phyloP scores from a whole-genome alignment of 2,329 filamentous ascomycete species.

The Sordariomycetes sp. region DNA sequence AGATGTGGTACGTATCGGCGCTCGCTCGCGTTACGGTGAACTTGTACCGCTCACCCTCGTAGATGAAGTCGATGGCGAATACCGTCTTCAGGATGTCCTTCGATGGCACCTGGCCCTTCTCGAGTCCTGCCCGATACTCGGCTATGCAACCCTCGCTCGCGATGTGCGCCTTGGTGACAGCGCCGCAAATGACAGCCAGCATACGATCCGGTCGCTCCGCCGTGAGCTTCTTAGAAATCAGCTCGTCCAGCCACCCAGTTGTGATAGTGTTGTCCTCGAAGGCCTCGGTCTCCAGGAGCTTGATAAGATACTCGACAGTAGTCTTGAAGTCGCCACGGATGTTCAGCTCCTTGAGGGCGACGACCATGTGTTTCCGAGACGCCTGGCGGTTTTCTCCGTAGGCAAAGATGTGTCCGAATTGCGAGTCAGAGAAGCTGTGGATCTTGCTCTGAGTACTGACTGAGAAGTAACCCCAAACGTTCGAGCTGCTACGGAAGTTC shows the following conservation, averaged over 20 bases:
- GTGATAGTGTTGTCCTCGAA: slow-evolving; percentile 99
- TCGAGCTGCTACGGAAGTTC: slow-evolving; percentile 97
- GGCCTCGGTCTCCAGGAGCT: slow-evolving; percentile 93
- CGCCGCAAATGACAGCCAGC: slow-evolving; percentile 90
- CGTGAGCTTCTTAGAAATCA: slow-evolving; percentile 95
- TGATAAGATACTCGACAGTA: slow-evolving; percentile 97
- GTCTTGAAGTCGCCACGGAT: slow-evolving; percentile 99
- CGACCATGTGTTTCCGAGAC: slow-evolving; percentile 97
- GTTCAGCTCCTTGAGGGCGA: slow-evolving; percentile 95
- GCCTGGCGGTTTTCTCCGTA: slow-evolving; percentile 96
- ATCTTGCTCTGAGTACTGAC: slow-evolving; percentile 94
- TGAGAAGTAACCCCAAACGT: slow-evolving; percentile 99
- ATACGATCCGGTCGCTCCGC: slow-evolving; percentile 90
- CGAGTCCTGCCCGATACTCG: slow-evolving; percentile 79
- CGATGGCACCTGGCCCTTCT: slow-evolving; percentile 94
- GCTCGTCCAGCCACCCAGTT: slow-evolving; percentile 95
- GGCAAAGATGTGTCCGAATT: slow-evolving; percentile 98
- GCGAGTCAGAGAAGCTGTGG: slow-evolving; percentile 97
- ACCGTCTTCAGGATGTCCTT: slow-evolving; percentile 97
- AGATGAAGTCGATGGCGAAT: slow-evolving; percentile 97
- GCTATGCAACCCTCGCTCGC: slow-evolving; percentile 82
- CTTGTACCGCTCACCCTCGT: slow-evolving; percentile 93
- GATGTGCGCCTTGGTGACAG: slow-evolving; percentile 87
- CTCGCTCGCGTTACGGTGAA: slow-evolving; percentile 94
- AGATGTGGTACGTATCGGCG: slow-evolving; percentile 88